Evolutionary conservation across 768 basidiomycete species (phyloP), one percentile per base, ranked within the genome.

Genomic region (Phylloporus sp.): DNA sequence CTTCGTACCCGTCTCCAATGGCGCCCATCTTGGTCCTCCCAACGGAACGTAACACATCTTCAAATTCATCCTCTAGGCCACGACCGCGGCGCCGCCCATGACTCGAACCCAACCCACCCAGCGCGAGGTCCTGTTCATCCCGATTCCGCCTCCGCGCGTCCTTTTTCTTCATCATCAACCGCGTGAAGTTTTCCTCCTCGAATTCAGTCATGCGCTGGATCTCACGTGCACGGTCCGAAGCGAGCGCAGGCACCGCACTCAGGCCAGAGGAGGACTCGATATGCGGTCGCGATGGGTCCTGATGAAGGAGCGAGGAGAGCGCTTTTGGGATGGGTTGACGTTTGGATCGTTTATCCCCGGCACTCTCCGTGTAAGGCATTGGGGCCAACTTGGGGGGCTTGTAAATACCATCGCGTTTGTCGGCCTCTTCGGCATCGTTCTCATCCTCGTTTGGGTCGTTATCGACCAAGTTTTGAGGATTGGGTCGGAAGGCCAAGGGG

Each of bases 101-200:
- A 21, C 73, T 71, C n/a, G 73, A 72, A 1, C 73, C 70, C 18
- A 76, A 79, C 11, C 86, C 88, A 42, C 95, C 95, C 11, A 97
- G 71, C 15, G 90, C 90, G 50, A 97, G 69, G 53, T 90, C 87
- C 52, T 79, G 89, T 65, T 97, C 95, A 59, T 97, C 94, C 49
- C 79, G 74, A 42, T 64, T 69, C 17, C 94, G 76, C 36, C 82
- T 73, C 55, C 74, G 79, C 14, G 79, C 76, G 36, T 95, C 92
- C 59, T 81, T 83, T 75, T 97, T 97, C 63, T 84, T 88, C 80
- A 93, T 84, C 49, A 94, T 75, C 43, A 97, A 59, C 36, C 95
- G 83, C 29, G 87, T 89, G 69, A 97, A 90, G 66, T 95, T 93
- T 37, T 90, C 90, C 63, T 95, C 92, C 69, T 98, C 95, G 64